Base-by-base conservation (phyloP, 805 yeast genomes). In the Saturnispora halmiae region DNA sequence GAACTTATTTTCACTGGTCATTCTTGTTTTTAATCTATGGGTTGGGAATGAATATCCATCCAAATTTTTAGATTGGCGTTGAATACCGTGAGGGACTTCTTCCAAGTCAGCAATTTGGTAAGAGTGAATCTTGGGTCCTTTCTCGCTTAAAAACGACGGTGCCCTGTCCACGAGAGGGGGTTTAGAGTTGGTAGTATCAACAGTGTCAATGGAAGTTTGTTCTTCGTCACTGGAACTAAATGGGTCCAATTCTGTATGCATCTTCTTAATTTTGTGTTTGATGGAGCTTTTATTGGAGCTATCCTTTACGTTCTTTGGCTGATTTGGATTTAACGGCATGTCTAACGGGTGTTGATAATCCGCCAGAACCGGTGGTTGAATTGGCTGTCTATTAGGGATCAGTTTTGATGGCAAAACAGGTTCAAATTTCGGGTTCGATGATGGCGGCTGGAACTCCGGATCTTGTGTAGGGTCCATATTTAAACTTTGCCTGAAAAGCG, bases 1-100 rank as follows among this genome's bases (percentile, higher is more conserved):
- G 50, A 77, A 71, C 62, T 90, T 90, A 46, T 79, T 67, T 42
- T 81, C 76, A 53, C 86, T 92, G 43, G 73, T 63, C 53, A 88
- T 61, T 41, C 71, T 70, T 19, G 77, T 75, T 24, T 84, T 80
- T 40, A 90, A 67, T 45, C 97, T 67, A 63, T 92, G 97, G 1
- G 82, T 74, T 2, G 98, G 98, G 60, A 92, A 92, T 43, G 67
- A 60, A 62, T 92, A 92, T 36, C 75, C 72, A 11, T 71, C 73
- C 20, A 88, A 61, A 10, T 62, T 64, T 46, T 75, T 76, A 1
- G 97, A 88, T 61, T 92, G 98, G 46, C 98, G 73, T 36, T 76
- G 79, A 40, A 92, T 75, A 1, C 97, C 96, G 51, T 83, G 88
- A 1, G 98, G 98, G 10, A 92, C 96, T 61, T 92, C 98, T 59